Percentiles rank a stretch among this genome's conserved stretches.
Evolutionary conservation across 179 eudicot genomes (phyloP).

Genomic region (Spinacia oleracea): DNA sequence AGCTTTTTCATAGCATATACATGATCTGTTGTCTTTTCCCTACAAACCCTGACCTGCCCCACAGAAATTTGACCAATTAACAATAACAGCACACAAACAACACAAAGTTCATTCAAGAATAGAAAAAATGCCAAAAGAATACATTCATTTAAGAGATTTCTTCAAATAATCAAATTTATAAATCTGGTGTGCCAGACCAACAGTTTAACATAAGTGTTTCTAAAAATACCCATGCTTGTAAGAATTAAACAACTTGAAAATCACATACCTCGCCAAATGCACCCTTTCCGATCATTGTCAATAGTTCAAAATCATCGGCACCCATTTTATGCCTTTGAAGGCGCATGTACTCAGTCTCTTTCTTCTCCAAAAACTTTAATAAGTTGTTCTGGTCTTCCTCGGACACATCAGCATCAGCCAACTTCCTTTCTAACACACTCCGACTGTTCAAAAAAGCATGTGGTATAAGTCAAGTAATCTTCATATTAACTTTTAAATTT

Average conservation of each 20-base stretch:
- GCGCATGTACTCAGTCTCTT: slow-evolving; percentile 96
- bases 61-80: slow-evolving; percentile 17
- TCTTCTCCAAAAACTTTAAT: slow-evolving; percentile 83
- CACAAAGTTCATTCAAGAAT: background rate
- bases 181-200: background rate
- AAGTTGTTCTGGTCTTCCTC: slow-evolving; percentile 91
- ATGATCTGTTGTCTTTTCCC: slow-evolving; percentile 30
- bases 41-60: slow-evolving; percentile 31
- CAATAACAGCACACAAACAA: background rate
- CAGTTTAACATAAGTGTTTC: background rate
- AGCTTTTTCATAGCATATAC: slow-evolving; percentile 37
- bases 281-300: slow-evolving; percentile 97
- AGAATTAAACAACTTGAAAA: slow-evolving; percentile 5
- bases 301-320: slow-evolving; percentile 89
- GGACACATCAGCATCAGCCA: slow-evolving; percentile 98
- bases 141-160: slow-evolving; percentile 7
- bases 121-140: background rate
- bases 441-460: slow-evolving; percentile 36
- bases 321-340: slow-evolving; percentile 98
- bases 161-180: background rate
- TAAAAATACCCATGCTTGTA: background rate
- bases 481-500: slow-evolving; percentile 1
- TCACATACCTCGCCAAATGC: slow-evolving; percentile 95
- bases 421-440: slow-evolving; percentile 66
- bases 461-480: slow-evolving; percentile 6